Base-by-base conservation (phyloP, 306 rosid genomes). In the Prunus davidiana region DNA sequence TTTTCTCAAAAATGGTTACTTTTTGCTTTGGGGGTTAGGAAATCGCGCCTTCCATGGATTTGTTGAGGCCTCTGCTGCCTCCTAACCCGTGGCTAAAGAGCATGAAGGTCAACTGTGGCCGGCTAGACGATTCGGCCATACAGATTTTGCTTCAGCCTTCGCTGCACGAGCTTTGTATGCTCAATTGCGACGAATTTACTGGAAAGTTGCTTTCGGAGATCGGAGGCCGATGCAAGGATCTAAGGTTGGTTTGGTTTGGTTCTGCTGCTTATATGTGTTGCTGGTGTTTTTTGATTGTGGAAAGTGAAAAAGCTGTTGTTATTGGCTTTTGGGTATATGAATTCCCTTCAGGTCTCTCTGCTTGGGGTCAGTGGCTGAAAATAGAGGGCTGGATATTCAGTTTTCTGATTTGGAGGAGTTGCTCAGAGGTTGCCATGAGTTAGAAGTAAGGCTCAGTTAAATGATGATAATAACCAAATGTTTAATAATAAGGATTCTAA, bases 331-430 rank as follows among this genome's bases (percentile, higher is more conserved):
- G 83, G 85, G 73, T 74, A 78, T 84, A 76, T 69, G 78, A 61
- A 73, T 66, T 74, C 57, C 74, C 57, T 86, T 76, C 88, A 90
- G 96, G 92, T 89, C 91, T 79, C 97, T 95, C 76, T 92, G 86
- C 82, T 84, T 95, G 92, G 93, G 97, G 22, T 95, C 97, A 3
- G 93, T 95, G 32, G 97, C 97, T 0, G 96, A 87, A 63, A 90
- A 85, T 45, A 82, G 91, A 88, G 95, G 92, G 82, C 93, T 91
- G 85, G 73, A 89, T 1, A 84, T 95, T 89, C 92, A 95, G 73
- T 83, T 85, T 69, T 81, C 93, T 60, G 97, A 95, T 89, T 86
- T 95, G 84, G 90, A 90, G 82, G 97, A 90, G 79, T 89, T 95
- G 74, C 97, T 95, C 64, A 24, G 70, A 68, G 96, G 98, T 80